Percentiles rank a stretch among this genome's conserved stretches.
phyloP scores from a whole-genome alignment of 2,329 filamentous ascomycete genomes.

The Teratosphaeria epicoccoides region DNA sequence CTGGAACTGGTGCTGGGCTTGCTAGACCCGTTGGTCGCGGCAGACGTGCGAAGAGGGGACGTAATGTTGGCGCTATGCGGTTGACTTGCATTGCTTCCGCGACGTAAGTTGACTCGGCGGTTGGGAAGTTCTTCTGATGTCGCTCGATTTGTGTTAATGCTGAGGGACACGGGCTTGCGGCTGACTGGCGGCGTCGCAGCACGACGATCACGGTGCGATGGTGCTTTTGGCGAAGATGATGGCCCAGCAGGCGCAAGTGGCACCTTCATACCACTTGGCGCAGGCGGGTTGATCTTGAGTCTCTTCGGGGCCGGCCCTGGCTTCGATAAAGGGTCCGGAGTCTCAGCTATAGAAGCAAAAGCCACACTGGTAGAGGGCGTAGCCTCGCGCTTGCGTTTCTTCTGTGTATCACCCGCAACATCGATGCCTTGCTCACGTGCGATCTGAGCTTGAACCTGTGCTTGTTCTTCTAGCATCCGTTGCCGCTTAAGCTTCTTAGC shows the following conservation, averaged over 20 bases:
- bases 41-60: slow-evolving; percentile 5
- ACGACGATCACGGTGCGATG: slow-evolving; percentile 12
- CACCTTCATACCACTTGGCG: slow-evolving; percentile 17
- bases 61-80: slow-evolving; percentile 19
- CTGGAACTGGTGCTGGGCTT: slow-evolving; percentile 9
- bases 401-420: slow-evolving; percentile 16
- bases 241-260: slow-evolving; percentile 34
- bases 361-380: slow-evolving; percentile 19
- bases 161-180: slow-evolving; percentile 23
- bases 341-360: slow-evolving; percentile 4
- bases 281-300: slow-evolving; percentile 21
- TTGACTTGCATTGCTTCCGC: slow-evolving; percentile 36
- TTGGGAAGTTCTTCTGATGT: slow-evolving; percentile 39
- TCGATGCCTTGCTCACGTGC: slow-evolving; percentile 23
- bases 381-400: slow-evolving; percentile 48
- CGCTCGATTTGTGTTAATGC: slow-evolving; percentile 34
- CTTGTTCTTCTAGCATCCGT: slow-evolving; percentile 41
- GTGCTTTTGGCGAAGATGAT: slow-evolving; percentile 23
- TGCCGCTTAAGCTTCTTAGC: slow-evolving; percentile 65
- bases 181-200: slow-evolving; percentile 18
- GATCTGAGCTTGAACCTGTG: slow-evolving; percentile 23
- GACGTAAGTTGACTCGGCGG: slow-evolving; percentile 31
- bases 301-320: slow-evolving; percentile 23
- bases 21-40: slow-evolving; percentile 6
- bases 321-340: slow-evolving; percentile 13